Conservation (phyloP, 2,329 filamentous ascomycete species). For the Aspergillus ochraceus region DNA sequence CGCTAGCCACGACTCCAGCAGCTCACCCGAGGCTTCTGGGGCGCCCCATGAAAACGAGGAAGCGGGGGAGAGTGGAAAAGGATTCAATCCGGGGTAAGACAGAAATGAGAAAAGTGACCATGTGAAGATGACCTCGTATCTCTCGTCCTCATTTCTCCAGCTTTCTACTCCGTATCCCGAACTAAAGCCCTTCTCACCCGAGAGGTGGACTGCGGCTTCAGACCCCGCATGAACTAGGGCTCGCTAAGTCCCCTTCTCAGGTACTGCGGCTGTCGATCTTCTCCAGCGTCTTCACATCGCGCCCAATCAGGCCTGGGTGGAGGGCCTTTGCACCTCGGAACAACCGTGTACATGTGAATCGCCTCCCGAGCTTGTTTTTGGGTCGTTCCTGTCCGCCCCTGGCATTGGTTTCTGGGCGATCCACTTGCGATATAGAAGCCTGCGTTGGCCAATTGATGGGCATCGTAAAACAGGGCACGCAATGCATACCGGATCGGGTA, state of each 20-base stretch:
- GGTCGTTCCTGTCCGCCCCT: neutral
- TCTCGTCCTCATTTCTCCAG: too few relatives aligned
- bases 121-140: neutral
- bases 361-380: neutral
- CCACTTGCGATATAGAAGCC: neutral
- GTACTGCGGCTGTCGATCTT: constrained; percentile 6
- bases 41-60: neutral
- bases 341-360: constrained; percentile 20
- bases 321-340: constrained; percentile 3
- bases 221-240: neutral
- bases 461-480: neutral
- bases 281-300: neutral
- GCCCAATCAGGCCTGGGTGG: neutral
- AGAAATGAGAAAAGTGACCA: neutral
- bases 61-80: neutral
- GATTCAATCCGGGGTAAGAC: neutral
- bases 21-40: neutral
- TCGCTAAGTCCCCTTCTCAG: neutral
- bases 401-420: neutral
- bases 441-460: neutral
- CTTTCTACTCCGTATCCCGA: too few relatives aligned
- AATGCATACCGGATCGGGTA: neutral
- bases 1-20: neutral
- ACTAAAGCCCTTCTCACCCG: too few relatives aligned
- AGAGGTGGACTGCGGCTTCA: neutral